These are phyloP conservation scores for Populus trichocarpa DNA, from an alignment of 441 rosid genomes.

Conservation along the genomic window DNA sequence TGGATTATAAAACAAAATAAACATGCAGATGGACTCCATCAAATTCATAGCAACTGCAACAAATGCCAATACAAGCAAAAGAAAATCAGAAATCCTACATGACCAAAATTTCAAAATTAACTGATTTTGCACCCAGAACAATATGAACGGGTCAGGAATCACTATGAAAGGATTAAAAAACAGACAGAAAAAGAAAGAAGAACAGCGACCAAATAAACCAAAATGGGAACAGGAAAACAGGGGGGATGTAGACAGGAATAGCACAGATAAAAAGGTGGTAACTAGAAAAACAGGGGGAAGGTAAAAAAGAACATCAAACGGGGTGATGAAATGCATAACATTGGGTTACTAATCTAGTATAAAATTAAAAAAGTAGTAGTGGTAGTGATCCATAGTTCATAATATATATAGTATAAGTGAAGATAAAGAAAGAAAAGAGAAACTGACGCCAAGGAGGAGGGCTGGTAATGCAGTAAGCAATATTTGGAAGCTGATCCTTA, in stretches of 20 bases:
- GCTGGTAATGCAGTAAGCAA: slow-evolving; percentile 87
- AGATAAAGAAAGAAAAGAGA: neutral
- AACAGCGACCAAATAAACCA: neutral
- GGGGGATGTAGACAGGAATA: neutral
- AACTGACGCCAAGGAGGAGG: slow-evolving; percentile 99
- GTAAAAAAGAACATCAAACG: neutral
- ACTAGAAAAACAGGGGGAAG: slow-evolving; percentile 3
- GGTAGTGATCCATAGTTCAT: neutral
- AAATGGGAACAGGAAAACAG: neutral
- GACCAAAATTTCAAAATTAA: neutral
- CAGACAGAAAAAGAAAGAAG: neutral
- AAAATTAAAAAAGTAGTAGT: too few relatives aligned
- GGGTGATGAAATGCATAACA: neutral
- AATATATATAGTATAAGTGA: neutral
- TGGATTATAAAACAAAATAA: neutral
- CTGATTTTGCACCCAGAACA: neutral
- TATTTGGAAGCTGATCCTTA: slow-evolving; percentile 85
- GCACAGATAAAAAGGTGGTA: slow-evolving; percentile 8
- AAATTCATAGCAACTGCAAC: neutral
- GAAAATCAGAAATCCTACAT: neutral
- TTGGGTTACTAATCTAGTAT: neutral
- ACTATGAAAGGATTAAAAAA: neutral
- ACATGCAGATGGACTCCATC: neutral
- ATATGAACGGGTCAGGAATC: neutral
- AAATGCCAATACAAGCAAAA: slow-evolving; percentile 7